Percentiles rank a stretch among this genome's conserved stretches.
phyloP scores from a whole-genome alignment of 2,329 filamentous ascomycete genomes.

The Stachybotrys chartarum region DNA sequence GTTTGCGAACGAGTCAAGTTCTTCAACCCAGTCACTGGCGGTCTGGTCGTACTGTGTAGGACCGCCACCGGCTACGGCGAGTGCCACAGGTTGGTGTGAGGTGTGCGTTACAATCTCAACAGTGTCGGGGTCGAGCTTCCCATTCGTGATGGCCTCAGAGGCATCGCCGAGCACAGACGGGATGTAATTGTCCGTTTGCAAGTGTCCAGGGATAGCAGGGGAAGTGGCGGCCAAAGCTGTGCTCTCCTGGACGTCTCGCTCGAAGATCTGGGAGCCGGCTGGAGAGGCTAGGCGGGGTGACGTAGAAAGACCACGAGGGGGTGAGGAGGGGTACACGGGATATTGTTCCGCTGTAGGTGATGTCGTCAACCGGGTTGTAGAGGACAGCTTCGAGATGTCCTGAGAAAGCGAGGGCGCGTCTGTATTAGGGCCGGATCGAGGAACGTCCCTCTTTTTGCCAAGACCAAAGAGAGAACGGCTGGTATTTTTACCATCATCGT shows the following conservation, averaged over 20 bases:
- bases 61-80: slow-evolving; percentile 48
- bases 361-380: slow-evolving; percentile 27
- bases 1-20: slow-evolving; percentile 46
- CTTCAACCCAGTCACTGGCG: slow-evolving; percentile 48
- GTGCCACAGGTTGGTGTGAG: slow-evolving; percentile 71
- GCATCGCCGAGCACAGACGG: slow-evolving; percentile 87
- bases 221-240: slow-evolving; percentile 60
- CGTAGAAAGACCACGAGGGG: slow-evolving; percentile 56
- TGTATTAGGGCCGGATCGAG: slow-evolving; percentile 8
- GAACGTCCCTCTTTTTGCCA: slow-evolving; percentile 48
- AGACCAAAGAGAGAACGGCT: slow-evolving; percentile 53
- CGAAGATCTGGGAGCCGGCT: slow-evolving; percentile 77
- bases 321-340: slow-evolving; percentile 52
- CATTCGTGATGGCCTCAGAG: slow-evolving; percentile 85
- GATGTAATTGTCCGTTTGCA: slow-evolving; percentile 90
- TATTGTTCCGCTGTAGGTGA: slow-evolving; percentile 37
- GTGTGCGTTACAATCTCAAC: slow-evolving; percentile 90
- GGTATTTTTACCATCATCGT: slow-evolving; percentile 31
- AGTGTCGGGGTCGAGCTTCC: slow-evolving; percentile 73
- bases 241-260: slow-evolving; percentile 87
- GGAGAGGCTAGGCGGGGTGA: slow-evolving; percentile 75
- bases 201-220: slow-evolving; percentile 85
- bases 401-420: slow-evolving; percentile 25
- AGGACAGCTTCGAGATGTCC: slow-evolving; percentile 29
- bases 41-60: slow-evolving; percentile 31